Base-by-base conservation (phyloP, 2,329 filamentous ascomycete species). In the Pyrenophora seminiperda region DNA sequence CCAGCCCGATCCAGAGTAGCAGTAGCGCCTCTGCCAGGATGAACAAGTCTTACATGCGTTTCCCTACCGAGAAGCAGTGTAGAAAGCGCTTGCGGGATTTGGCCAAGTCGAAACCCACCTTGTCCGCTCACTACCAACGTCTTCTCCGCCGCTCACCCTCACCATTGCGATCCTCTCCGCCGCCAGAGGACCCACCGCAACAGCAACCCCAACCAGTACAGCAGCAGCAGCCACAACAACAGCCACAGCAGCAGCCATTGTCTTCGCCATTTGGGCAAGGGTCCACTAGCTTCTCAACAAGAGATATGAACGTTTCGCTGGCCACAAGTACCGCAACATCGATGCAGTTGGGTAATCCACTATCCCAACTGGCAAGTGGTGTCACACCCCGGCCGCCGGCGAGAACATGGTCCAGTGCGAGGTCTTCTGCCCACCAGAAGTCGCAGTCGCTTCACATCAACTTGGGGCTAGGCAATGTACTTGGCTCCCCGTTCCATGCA, bases 121-220 rank as follows among this genome's bases (percentile, higher is more conserved):
- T 87, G 41, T 81, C 83, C 29, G 82, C 83, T 15, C 83, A 87
- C 62, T 87, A 87, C 64, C 82, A 86, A 64, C 79, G 84, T 52
- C 76, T 87, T 59, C 75, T 87, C 54, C 78, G 79, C 30, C 77
- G 83, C 43, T 86, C 81, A 46, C 84, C 84, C 9, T 85, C 83
- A 18, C 84, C 84, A 2, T 78, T 83, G 59, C 68, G 76, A 22
- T 74, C 49, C 22, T 52, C 71, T 9, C 73, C 72, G 22, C 68
- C 70, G n/a, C 63, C 70, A 3, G 57, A 53, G 9, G 64, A 66
- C 34, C 49, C 75, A 10, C 52, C 58, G 4, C 36, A 50, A 72
- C 52, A 77, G 76, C 41, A 36, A n/a, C 15, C 30, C 17, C 42
- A 45, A 31, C 29, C 39, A 32, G 18, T 14, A 7, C 40, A 41